Percentiles rank a stretch among this genome's conserved stretches.
phyloP scores from a whole-genome alignment of 1,139 yeast genomes.

The Magnusiomyces fungicola region DNA sequence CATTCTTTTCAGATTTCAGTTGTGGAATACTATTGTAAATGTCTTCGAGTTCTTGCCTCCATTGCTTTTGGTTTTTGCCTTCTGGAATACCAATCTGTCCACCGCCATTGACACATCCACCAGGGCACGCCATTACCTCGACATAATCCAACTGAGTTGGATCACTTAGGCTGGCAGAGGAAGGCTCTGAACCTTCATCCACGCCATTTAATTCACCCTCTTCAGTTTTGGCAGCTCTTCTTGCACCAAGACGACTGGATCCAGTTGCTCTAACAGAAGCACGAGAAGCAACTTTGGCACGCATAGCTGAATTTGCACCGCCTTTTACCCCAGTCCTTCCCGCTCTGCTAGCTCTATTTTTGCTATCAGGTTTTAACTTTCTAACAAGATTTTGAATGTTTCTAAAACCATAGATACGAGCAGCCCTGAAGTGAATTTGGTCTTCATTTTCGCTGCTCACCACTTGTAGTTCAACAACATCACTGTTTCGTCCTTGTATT shows the following conservation, averaged over 20 bases:
- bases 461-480: slow-evolving; percentile 63
- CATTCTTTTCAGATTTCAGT: slow-evolving; percentile 7
- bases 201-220: slow-evolving; percentile 7
- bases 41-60: slow-evolving; percentile 31
- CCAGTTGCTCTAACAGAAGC: slow-evolving; percentile 5
- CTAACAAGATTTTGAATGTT: slow-evolving; percentile 91
- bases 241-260: slow-evolving; percentile 14
- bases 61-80: slow-evolving; percentile 25
- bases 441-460: slow-evolving; percentile 32
- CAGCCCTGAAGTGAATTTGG: slow-evolving; percentile 51
- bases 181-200: slow-evolving; percentile 7
- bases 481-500: slow-evolving; percentile 62
- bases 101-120: slow-evolving; percentile 96
- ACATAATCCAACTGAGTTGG: slow-evolving; percentile 71
- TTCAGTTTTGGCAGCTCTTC: slow-evolving; percentile 13
- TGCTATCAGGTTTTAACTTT: slow-evolving; percentile 50
- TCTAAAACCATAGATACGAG: slow-evolving; percentile 83
- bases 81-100: slow-evolving; percentile 66
- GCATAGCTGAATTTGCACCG: slow-evolving; percentile 24
- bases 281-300: slow-evolving; percentile 13
- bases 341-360: slow-evolving; percentile 23
- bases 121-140: slow-evolving; percentile 98
- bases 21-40: slow-evolving; percentile 25
- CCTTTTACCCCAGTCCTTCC: slow-evolving; percentile 19
- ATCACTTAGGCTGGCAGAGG: slow-evolving; percentile 32